Percentiles rank a stretch among this genome's conserved stretches.
These are phyloP conservation scores for Bipolaris cookei DNA, from an alignment of 2,329 filamentous ascomycete genomes.

Conservation along the genomic window DNA sequence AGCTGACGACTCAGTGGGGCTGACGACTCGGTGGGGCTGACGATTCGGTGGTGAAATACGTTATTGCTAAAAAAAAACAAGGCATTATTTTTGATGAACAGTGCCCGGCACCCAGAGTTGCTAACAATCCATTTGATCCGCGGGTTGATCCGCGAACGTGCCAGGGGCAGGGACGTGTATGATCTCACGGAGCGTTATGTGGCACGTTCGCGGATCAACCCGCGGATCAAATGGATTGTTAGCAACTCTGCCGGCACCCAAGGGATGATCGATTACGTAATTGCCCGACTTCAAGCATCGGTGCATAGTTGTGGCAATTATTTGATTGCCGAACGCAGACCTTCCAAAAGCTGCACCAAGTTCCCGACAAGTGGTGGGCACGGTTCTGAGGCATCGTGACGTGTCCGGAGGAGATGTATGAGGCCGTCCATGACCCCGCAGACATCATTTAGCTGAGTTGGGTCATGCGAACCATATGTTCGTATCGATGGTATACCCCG, in stretches of 20 bases:
- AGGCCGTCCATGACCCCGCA: slow-evolving; percentile 65
- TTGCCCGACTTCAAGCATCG: not conserved
- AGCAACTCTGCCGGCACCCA: no score
- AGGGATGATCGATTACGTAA: not conserved
- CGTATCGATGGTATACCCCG: slow-evolving; percentile 61
- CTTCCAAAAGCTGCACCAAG: slow-evolving; percentile 67
- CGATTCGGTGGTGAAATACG: no score
- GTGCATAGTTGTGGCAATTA: slow-evolving; percentile 12
- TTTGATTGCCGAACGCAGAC: slow-evolving; percentile 61
- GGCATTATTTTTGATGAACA: not conserved
- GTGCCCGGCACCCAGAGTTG: no score
- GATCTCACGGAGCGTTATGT: no score
- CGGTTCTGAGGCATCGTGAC: slow-evolving; percentile 42
- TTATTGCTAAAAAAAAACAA: no score
- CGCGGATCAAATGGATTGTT: no score
- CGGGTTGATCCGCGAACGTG: no score
- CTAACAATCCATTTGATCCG: no score
- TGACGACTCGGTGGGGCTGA: no score
- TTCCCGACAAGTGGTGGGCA: slow-evolving; percentile 71
- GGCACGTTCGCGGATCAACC: no score
- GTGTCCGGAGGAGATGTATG: slow-evolving; percentile 65
- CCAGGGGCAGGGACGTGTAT: no score
- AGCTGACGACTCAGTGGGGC: no score
- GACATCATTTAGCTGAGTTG: slow-evolving; percentile 59
- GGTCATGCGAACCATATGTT: slow-evolving; percentile 27